Conservation (phyloP, 129 eudicot genomes). For the Pittosporum tobira region DNA sequence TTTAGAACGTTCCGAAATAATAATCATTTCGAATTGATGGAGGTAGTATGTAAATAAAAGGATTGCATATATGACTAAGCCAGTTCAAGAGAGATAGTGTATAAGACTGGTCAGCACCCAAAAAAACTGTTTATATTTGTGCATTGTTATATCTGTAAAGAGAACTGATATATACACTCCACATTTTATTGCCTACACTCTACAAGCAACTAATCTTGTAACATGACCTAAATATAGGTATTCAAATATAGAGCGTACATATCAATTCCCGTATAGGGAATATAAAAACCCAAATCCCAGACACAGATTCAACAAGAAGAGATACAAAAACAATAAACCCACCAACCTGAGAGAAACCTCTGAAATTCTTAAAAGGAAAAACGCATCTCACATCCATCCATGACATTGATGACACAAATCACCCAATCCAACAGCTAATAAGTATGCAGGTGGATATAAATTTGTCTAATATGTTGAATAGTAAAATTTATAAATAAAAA, state of each 20-base stretch:
- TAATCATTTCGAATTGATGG: too few species aligned
- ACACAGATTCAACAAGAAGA: not conserved
- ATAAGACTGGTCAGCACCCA: too few species aligned
- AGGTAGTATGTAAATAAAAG: too few species aligned
- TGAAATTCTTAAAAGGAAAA: slow-evolving; percentile 14
- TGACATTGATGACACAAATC: slow-evolving; percentile 16
- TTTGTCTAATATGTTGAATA: not conserved
- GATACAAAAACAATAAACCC: not conserved
- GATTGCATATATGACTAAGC: too few species aligned
- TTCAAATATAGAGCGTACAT: too few species aligned
- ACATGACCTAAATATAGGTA: too few species aligned
- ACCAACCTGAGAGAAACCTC: slow-evolving; percentile 24
- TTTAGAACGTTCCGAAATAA: too few species aligned
- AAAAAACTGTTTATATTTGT: too few species aligned
- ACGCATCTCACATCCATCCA: slow-evolving; percentile 28
- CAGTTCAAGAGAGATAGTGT: not conserved
- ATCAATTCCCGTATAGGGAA: not conserved
- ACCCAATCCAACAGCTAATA: not conserved
- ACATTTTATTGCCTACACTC: too few species aligned
- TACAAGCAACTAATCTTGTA: too few species aligned
- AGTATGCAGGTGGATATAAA: not conserved
- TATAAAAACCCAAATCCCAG: not conserved
- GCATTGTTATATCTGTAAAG: too few species aligned
- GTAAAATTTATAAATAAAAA: not conserved
- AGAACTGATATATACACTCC: too few species aligned